phyloP scores from a whole-genome alignment of 2,329 filamentous ascomycete genomes.

The Thelonectria olida region DNA sequence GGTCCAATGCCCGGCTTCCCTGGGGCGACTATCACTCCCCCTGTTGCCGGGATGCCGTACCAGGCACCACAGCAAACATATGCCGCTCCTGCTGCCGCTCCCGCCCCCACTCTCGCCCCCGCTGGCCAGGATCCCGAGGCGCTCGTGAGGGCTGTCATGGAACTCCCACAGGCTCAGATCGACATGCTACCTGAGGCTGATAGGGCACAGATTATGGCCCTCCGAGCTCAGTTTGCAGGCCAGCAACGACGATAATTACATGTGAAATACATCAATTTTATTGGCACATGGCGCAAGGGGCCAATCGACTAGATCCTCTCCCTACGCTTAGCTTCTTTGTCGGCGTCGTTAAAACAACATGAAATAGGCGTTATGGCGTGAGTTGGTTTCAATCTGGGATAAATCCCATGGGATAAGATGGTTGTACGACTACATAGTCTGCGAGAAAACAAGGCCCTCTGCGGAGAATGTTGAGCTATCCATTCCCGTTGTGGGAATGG shows the following conservation, averaged over 20 bases:
- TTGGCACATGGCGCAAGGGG: background rate
- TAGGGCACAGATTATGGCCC: conserved; percentile 79
- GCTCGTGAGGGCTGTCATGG: conserved; percentile 83
- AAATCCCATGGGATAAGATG: conserved; percentile 3
- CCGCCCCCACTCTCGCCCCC: conserved; percentile 44
- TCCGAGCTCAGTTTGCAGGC: conserved; percentile 71
- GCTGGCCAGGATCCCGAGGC: conserved; percentile 70
- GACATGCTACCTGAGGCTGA: conserved; percentile 80
- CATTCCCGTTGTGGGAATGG: background rate
- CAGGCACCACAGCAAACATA: conserved; percentile 55
- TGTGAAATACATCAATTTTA: background rate
- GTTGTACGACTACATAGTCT: background rate
- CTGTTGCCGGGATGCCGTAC: conserved; percentile 55
- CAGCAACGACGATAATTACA: conserved; percentile 49
- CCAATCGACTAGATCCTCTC: background rate
- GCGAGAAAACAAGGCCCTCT: background rate
- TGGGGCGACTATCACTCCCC: conserved; percentile 58
- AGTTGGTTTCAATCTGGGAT: conserved; percentile 10
- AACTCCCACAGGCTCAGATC: conserved; percentile 81
- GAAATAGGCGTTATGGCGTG: conserved; percentile 32
- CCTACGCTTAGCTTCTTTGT: background rate
- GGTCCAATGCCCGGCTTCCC: conserved; percentile 49
- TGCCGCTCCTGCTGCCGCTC: conserved; percentile 42
- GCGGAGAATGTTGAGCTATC: background rate
- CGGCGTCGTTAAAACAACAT: conserved; percentile 2